Conservation (phyloP, 257 asterid genomes). For the Misopates orontium region DNA sequence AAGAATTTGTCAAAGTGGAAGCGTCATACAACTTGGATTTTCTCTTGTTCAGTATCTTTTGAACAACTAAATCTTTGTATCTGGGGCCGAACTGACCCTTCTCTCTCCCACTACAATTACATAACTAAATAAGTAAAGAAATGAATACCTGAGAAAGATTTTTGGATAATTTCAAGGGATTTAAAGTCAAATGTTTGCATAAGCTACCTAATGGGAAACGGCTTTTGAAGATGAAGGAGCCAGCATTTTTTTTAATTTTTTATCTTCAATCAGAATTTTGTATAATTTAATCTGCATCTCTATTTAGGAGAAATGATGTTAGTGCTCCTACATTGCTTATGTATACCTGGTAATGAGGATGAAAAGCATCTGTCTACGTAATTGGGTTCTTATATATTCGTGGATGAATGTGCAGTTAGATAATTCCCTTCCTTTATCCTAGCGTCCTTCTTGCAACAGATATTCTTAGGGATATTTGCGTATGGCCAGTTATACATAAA, state of each 20-base stretch:
- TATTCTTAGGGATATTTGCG: not conserved
- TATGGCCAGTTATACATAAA: not conserved
- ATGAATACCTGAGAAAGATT: not conserved
- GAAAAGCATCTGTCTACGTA: too few relatives aligned
- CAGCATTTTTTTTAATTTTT: too few relatives aligned
- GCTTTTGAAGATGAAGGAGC: not conserved
- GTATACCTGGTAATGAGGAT: too few relatives aligned
- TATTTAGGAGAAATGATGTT: not conserved
- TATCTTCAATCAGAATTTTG: not conserved
- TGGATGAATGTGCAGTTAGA: too few relatives aligned
- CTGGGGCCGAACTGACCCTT: not conserved
- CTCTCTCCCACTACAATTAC: too few relatives aligned
- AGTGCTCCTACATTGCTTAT: not conserved
- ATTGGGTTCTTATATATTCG: too few relatives aligned
- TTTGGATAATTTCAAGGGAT: not conserved
- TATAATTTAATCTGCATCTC: not conserved
- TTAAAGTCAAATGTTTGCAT: not conserved
- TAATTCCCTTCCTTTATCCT: not conserved
- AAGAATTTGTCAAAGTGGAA: not conserved
- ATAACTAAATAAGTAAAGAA: not conserved
- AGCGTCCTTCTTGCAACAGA: not conserved
- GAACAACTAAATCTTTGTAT: not conserved
- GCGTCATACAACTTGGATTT: not conserved
- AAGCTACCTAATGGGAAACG: not conserved
- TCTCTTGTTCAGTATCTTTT: conserved; percentile 1